Conservation (phyloP, 768 basidiomycete genomes). For the Megacollybia marginata region DNA sequence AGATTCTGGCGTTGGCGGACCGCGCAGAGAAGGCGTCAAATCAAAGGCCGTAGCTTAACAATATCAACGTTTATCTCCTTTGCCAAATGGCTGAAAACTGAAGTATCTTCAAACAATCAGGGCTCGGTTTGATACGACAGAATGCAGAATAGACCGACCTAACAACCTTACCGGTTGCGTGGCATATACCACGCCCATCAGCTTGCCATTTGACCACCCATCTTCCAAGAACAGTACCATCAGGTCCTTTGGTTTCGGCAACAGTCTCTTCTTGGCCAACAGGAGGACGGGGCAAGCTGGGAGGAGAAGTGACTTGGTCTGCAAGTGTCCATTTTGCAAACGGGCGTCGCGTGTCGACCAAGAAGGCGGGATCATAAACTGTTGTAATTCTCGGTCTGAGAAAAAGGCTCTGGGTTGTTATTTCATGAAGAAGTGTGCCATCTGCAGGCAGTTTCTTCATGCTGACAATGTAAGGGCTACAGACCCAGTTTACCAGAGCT, state of each 20-base stretch:
- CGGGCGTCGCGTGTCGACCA: constrained; percentile 57
- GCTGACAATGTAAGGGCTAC: constrained; percentile 64
- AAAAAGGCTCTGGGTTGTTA: constrained; percentile 59
- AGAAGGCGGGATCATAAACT: constrained; percentile 68
- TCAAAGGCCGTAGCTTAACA: too few species aligned
- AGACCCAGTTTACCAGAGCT: constrained; percentile 58
- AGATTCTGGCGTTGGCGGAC: too few species aligned
- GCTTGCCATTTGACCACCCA: constrained; percentile 78
- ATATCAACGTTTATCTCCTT: too few species aligned
- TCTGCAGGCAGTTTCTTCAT: constrained; percentile 59
- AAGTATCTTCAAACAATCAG: too few species aligned
- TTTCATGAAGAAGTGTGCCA: background rate
- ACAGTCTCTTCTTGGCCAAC: constrained; percentile 67
- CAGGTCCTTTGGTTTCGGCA: constrained; percentile 61
- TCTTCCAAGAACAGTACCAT: constrained; percentile 57
- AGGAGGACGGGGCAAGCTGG: constrained; percentile 19
- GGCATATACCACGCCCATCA: constrained; percentile 56
- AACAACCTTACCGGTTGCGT: constrained; percentile 52
- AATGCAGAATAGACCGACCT: constrained; percentile 38
- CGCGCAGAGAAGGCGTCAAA: too few species aligned
- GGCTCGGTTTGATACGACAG: too few species aligned
- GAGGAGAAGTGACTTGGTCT: constrained; percentile 37
- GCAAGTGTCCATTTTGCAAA: constrained; percentile 83
- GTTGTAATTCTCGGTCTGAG: constrained; percentile 58
- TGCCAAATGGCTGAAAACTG: too few species aligned